Evolutionary conservation across 139 green algal species (phyloP).

Genomic region (Haematococcus lacustris): DNA sequence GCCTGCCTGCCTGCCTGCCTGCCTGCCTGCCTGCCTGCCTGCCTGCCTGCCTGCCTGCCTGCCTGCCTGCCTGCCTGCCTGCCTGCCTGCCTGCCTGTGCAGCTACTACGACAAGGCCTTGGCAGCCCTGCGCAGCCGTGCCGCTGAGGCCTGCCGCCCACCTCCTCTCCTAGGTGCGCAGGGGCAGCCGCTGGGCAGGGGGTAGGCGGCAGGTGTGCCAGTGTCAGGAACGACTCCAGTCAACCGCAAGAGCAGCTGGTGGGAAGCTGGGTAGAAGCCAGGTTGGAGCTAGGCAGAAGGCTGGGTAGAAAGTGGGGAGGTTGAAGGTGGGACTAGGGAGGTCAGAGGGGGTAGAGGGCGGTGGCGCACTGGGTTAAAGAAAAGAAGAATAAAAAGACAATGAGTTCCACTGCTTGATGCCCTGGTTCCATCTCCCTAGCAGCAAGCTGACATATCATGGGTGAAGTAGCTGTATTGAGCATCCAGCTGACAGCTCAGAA

Average conservation of each 20-base stretch:
- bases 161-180: conserved; percentile 28
- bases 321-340: background rate
- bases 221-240: no score
- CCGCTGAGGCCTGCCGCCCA: conserved; percentile 14
- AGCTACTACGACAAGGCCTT: background rate
- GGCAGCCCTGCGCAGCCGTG: background rate
- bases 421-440: no score
- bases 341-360: background rate
- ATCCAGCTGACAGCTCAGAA: no score
- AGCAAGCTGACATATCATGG: no score
- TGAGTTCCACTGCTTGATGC: no score
- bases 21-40: background rate
- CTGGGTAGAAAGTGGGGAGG: no score
- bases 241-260: no score
- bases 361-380: background rate
- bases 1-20: no score
- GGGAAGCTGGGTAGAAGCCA: no score
- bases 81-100: background rate
- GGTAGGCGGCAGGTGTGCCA: background rate
- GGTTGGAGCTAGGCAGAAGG: no score
- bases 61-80: background rate
- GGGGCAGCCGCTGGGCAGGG: background rate
- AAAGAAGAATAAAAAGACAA: background rate
- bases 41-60: background rate
- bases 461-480: no score